A percentile compares a stretch with the other conserved stretches of the same genome.
Evolutionary conservation across 2,329 filamentous ascomycete species (phyloP).

Genomic region (Colletotrichum sidae): DNA sequence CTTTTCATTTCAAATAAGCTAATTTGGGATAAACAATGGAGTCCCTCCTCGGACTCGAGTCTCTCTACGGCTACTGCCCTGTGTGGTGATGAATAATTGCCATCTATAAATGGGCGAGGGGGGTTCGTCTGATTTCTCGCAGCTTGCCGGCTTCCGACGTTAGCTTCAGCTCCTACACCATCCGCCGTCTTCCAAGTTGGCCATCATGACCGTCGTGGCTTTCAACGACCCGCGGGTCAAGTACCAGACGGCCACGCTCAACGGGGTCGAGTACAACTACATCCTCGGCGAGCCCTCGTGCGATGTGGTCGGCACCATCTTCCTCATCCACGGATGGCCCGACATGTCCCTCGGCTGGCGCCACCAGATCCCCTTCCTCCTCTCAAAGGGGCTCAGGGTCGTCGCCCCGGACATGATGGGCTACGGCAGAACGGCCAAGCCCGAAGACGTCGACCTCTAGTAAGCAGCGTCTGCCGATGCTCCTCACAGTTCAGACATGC

Average conservation of each 20-base stretch:
- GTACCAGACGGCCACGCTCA: slow-evolving; percentile 27
- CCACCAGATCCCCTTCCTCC: slow-evolving; percentile 79
- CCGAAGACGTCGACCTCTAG: slow-evolving; percentile 49
- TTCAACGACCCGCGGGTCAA: slow-evolving; percentile 1
- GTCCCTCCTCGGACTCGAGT: too few species aligned
- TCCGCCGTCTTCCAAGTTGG: neutral
- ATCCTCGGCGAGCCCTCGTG: slow-evolving; percentile 58
- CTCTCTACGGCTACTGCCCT: too few species aligned
- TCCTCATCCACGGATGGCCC: slow-evolving; percentile 75
- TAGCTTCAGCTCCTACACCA: slow-evolving; percentile 1
- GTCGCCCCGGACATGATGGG: slow-evolving; percentile 83
- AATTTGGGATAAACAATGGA: too few species aligned
- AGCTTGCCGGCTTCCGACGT: neutral
- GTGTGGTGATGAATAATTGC: too few species aligned
- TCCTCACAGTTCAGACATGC: neutral
- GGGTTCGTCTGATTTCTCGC: slow-evolving; percentile 11
- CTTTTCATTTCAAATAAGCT: too few species aligned
- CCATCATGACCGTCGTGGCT: slow-evolving; percentile 2
- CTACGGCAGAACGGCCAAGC: slow-evolving; percentile 77
- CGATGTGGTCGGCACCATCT: slow-evolving; percentile 52
- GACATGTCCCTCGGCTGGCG: slow-evolving; percentile 82
- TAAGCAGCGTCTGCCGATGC: neutral
- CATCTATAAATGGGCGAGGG: too few species aligned
- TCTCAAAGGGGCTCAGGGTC: slow-evolving; percentile 75
- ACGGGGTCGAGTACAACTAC: slow-evolving; percentile 73